phyloP scores from a whole-genome alignment of 2,329 filamentous ascomycete genomes.

The Curvularia hawaiiensis region DNA sequence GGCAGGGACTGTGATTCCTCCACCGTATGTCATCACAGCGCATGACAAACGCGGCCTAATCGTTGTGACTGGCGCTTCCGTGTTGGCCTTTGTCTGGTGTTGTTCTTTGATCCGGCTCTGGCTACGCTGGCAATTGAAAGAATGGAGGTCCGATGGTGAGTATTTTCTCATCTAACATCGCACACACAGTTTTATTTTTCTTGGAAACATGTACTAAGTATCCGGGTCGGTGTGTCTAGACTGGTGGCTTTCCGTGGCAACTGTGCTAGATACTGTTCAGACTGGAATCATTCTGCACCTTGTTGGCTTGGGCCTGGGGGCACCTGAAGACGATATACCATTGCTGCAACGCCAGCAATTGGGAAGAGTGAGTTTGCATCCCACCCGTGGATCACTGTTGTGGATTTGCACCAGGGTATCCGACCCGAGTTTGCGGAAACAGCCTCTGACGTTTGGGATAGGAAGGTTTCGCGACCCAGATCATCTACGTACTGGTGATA shows the following conservation, averaged over 20 bases:
- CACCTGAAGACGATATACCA: constrained; percentile 21
- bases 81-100: constrained; percentile 37
- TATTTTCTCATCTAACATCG: constrained; percentile 14
- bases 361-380: constrained; percentile 29
- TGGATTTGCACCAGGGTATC: constrained; percentile 2
- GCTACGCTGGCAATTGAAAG: constrained; percentile 32
- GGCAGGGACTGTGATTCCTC: constrained; percentile 29
- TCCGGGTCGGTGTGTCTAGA: constrained; percentile 2
- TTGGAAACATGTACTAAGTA: constrained; percentile 1
- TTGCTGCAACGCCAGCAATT: constrained; percentile 24
- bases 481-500: constrained; percentile 38
- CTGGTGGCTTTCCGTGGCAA: constrained; percentile 23
- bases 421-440: constrained; percentile 1
- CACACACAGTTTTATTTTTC: constrained; percentile 14
- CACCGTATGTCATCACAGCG: constrained; percentile 37
- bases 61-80: constrained; percentile 34
- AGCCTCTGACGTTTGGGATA: constrained; percentile 24
- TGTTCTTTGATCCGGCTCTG: constrained; percentile 41
- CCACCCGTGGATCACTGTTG: background rate
- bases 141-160: constrained; percentile 42
- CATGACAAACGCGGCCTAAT: constrained; percentile 44
- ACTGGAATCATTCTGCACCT: constrained; percentile 33
- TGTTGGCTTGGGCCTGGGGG: constrained; percentile 34
- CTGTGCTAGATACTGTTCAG: constrained; percentile 32
- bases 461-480: constrained; percentile 38